Evolutionary conservation across 306 rosid genomes (phyloP), one percentile per base, ranked within the genome.

Genomic region (Rosa lucieae): DNA sequence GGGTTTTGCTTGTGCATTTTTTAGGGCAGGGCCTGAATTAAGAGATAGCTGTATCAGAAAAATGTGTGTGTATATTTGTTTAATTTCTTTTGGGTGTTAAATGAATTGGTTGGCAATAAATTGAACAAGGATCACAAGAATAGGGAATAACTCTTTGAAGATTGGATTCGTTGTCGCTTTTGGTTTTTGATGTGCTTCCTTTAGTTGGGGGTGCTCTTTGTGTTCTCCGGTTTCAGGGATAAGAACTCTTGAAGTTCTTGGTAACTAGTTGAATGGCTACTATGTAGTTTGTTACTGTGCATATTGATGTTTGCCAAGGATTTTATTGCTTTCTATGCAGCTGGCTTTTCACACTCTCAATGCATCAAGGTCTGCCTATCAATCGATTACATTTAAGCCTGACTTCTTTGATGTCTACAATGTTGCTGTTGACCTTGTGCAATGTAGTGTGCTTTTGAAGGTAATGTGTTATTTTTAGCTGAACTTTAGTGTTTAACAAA

Each of bases 391-490:
- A n/a, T 93, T 91, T 82, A 86, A 85, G 82, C 86, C 97, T 13
- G 89, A 79, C n/a, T 91, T 92, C 85, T 95, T 95, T 78, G 96
- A 91, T 53, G 82, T 67, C 72, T 93, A 85, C 86, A 59, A 84
- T 5, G 82, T 92, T 80, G 78, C 93, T n/a, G 78, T 87, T 71
- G 78, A 85, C 79, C 79, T 78, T 63, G 91, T 90, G 70, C 92
- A 91, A 65, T 95, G 93, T 68, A 92, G 97, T 78, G 94, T 91
- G 83, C 98, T 90, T 78, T 79, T 92, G 77, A 95, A 95, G 98
- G 98, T 91, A 81, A 18, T 48, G 15, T 40, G 59, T 53, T 40
- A 35, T 39, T 77, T 20, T 82, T 80, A 66, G 14, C 4, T 12
- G 3, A 61, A 15, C 68, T 72, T 7, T 10, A 46, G 65, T n/a